A percentile compares a stretch with the other conserved stretches of the same genome.
Evolutionary conservation across 257 asterid species (phyloP).

Genomic region (Scutellaria baicalensis): DNA sequence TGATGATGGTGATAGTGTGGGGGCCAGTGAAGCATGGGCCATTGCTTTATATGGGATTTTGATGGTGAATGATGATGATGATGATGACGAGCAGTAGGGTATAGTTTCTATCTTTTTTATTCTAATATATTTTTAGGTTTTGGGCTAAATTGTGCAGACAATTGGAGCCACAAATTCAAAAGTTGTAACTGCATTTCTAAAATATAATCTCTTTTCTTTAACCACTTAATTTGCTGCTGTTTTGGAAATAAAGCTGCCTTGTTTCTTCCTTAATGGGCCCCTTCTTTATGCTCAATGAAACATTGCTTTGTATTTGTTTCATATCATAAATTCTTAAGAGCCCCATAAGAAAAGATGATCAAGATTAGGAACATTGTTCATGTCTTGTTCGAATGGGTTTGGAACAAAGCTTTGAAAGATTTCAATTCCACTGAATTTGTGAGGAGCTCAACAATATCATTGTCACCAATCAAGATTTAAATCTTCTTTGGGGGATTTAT

Average conservation of each 20-base stretch:
- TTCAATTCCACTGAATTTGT: too few relatives aligned
- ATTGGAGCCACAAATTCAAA: constrained; percentile 22
- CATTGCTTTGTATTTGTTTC: neutral
- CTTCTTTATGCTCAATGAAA: neutral
- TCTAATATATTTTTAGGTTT: neutral
- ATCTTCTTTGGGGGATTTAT: too few relatives aligned
- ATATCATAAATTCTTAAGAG: too few relatives aligned
- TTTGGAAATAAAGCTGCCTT: neutral
- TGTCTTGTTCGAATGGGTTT: too few relatives aligned
- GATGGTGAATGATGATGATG: constrained; percentile 13
- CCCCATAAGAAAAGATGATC: too few relatives aligned
- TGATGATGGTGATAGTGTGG: neutral
- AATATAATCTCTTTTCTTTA: neutral
- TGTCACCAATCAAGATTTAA: too few relatives aligned
- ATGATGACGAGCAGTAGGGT: neutral
- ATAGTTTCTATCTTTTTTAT: neutral
- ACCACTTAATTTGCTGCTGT: constrained; percentile 6
- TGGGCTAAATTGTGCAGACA: constrained; percentile 12
- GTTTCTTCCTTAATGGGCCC: too few relatives aligned
- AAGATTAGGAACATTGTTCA: too few relatives aligned
- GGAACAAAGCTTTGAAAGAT: too few relatives aligned
- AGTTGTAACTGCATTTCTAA: neutral
- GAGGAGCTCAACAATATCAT: too few relatives aligned
- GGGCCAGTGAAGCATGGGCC: constrained; percentile 5
- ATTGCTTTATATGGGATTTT: constrained; percentile 13